Evolutionary conservation across 2,329 filamentous ascomycete species (phyloP).

Genomic region (Colletotrichum truncatum): DNA sequence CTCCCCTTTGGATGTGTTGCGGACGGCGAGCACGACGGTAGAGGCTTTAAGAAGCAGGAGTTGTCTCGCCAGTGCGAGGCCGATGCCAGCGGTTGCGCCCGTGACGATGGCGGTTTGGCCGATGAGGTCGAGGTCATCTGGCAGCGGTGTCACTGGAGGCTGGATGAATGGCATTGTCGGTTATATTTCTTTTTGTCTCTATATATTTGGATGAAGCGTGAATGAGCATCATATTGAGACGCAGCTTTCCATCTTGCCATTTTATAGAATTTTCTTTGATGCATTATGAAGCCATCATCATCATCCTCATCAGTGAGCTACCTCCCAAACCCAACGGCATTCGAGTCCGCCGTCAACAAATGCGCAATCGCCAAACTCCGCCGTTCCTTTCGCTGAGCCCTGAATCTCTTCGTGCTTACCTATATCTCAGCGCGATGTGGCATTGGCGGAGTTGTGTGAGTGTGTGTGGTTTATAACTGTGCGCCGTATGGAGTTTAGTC

Average conservation of each 20-base stretch:
- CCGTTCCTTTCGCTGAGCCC: background rate
- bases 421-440: background rate
- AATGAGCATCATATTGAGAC: background rate
- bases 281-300: background rate
- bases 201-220: too few species aligned
- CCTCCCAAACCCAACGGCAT: background rate
- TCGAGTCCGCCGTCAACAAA: background rate
- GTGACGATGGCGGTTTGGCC: conserved; percentile 48
- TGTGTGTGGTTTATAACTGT: background rate
- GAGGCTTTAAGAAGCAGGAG: conserved; percentile 42
- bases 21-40: conserved; percentile 52
- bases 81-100: conserved; percentile 53
- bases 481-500: background rate
- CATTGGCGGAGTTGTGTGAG: conserved; percentile 7
- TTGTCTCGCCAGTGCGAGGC: conserved; percentile 48
- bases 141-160: background rate
- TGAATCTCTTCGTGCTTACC: too few species aligned
- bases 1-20: conserved; percentile 40
- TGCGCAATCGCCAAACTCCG: background rate
- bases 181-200: too few species aligned
- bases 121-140: conserved; percentile 21
- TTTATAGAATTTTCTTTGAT: background rate
- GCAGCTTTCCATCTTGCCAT: background rate
- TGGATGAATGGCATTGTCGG: background rate
- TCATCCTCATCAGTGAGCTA: background rate